Evolutionary conservation across 352 stramenopile species (phyloP), one percentile per base, ranked within the genome.

Genomic region (Pythium chondricola): DNA sequence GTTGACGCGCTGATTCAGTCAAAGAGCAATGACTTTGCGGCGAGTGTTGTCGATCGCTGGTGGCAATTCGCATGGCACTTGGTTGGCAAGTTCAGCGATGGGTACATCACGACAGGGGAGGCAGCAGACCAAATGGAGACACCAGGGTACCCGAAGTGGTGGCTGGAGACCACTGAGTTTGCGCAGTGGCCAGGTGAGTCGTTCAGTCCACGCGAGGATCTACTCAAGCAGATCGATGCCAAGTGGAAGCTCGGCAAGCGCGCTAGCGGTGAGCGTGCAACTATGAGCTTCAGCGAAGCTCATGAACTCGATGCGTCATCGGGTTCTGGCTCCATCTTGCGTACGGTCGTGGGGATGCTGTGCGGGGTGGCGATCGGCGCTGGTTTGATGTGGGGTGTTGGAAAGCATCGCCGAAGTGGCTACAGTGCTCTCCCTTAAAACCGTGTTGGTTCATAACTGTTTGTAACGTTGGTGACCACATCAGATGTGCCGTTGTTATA

Each of bases 71-170:
- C 72, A 31, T 84, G 72, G 72, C 21, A 56, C 27, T 48, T 79
- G 11, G 67, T 84, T 16, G 57, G 35, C 25, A 81, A 81, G 47
- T 85, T 81, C 47, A 66, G 49, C 10, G 63, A 80, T 33, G 73
- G 73, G 20, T 81, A 83, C 48, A 57, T 85, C 46, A 77, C 65
- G 17, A 80, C 63, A 0, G 73, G 73, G 27, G 73, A 85, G 39
- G 27, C 46, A 7, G 53, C 63, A 1, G 56, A 67, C 2, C 42
- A 83, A 10, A 80, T 80, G 65, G 41, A 48, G 8, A 55, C 59
- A 20, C 69, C 58, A 3, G 73, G 73, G 18, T 85, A 85, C 47
- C 69, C 67, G 2, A 52, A 58, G 36, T 80, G 62, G 67, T 82
- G 68, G 65, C 58, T 85, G 0, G 35, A 52, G 16, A 16, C 38